Conservation (phyloP, 2,329 filamentous ascomycete species). For the Scedosporium aurantiacum region DNA sequence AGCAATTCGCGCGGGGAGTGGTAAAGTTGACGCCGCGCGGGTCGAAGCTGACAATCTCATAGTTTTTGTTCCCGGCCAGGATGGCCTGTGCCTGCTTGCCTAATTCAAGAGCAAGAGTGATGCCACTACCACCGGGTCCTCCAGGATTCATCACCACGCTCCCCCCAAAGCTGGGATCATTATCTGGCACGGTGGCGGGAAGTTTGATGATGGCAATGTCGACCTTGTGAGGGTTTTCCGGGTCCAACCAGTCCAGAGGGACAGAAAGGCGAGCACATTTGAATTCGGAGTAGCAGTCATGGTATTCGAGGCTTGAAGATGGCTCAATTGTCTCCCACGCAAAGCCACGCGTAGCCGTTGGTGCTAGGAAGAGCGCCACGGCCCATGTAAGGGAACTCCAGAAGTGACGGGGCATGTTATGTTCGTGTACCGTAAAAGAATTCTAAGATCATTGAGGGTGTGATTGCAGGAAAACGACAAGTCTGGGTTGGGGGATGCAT, state of each 20-base stretch:
- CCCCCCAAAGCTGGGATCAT: conserved; percentile 27
- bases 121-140: conserved; percentile 31
- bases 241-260: conserved; percentile 30
- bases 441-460: too few relatives aligned
- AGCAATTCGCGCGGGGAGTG: conserved; percentile 28
- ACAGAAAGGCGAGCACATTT: conserved; percentile 31
- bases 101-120: conserved; percentile 15
- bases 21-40: conserved; percentile 29
- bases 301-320: conserved; percentile 15
- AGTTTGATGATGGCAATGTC: conserved; percentile 30
- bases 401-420: too few relatives aligned
- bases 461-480: too few relatives aligned
- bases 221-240: conserved; percentile 17
- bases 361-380: not conserved
- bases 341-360: not conserved
- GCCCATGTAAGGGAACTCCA: too few relatives aligned
- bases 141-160: conserved; percentile 33
- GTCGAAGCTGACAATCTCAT: conserved; percentile 32
- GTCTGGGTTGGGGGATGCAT: too few relatives aligned
- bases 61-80: conserved; percentile 21
- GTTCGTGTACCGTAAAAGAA: too few relatives aligned
- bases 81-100: conserved; percentile 19
- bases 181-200: conserved; percentile 25
- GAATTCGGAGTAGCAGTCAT: conserved; percentile 26
- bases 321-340: conserved; percentile 1